Base-by-base conservation (phyloP, 2,329 filamentous ascomycete genomes). In the Fragosphaeria purpurea region DNA sequence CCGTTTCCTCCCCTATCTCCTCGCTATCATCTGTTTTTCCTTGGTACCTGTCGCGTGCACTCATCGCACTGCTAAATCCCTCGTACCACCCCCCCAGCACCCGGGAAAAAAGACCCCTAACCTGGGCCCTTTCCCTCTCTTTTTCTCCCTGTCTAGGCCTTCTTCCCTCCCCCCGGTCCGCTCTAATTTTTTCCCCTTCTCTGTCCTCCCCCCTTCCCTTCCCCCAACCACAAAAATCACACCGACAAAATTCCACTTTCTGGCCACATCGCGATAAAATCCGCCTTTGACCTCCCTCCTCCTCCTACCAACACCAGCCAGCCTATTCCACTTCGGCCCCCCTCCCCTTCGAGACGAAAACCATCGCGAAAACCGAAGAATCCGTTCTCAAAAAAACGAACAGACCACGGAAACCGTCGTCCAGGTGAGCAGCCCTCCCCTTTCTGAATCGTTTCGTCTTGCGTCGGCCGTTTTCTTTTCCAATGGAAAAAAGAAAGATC, bases 161-260 rank as follows among this genome's bases (percentile, higher is more conserved):
- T 37, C 35, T 4, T 37, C 35, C 35, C 35, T 37, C 11, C 22
- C 22, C 22, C 22, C 22, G 22, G 22, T 37, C 11, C 11, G 35
- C 35, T 38, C 31, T 30, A 35, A 35, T 35, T 41, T 47, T 44
- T 44, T 41, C 48, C 45, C 46, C 38, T 50, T 37, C 35, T 46
- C 50, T 50, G 22, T 31, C 22, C 37, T 42, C 46, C 41, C 41
- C 38, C 31, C 22, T 40, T 41, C 31, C 32, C 51, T 48, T 47
- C 50, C 46, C 50, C 53, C 44, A 48, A 50, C 50, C 48, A 51
- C 48, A 46, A 50, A 54, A 47, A 51, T 51, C 55, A 55, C 55
- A 57, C 55, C 55, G 55, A 57, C 55, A 57, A 57, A 22, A 56
- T 56, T 54, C 54, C 55, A 57, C 55, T 54, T 57, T 54, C 22